These are phyloP conservation scores for Forsythia viridissima DNA, from an alignment of 257 asterid genomes.

Conservation along the genomic window DNA sequence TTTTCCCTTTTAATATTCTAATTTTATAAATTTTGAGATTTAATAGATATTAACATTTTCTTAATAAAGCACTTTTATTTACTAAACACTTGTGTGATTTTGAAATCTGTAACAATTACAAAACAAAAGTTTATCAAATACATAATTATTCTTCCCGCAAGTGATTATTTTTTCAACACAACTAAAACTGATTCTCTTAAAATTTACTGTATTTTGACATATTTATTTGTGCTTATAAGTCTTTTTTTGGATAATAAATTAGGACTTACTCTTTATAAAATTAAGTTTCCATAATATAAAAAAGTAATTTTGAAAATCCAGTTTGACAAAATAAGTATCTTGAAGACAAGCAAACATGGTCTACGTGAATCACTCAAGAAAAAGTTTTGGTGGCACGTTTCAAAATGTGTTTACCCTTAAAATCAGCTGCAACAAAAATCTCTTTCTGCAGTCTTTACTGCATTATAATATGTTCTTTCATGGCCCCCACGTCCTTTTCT, in stretches of 20 bases:
- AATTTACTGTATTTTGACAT: not conserved
- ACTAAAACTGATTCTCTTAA: too few relatives aligned
- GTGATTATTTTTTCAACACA: too few relatives aligned
- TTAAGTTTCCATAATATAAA: not conserved
- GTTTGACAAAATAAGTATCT: not conserved
- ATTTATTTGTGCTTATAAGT: not conserved
- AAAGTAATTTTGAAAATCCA: too few relatives aligned
- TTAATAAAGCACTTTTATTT: too few relatives aligned
- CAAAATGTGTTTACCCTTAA: not conserved
- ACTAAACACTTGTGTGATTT: too few relatives aligned
- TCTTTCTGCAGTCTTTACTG: not conserved
- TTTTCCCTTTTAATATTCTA: too few relatives aligned
- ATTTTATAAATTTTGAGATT: too few relatives aligned
- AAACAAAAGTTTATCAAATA: too few relatives aligned
- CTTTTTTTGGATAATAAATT: too few relatives aligned
- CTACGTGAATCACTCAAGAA: not conserved
- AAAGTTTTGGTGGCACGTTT: not conserved
- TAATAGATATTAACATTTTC: too few relatives aligned
- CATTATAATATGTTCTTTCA: not conserved
- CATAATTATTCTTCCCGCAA: too few relatives aligned
- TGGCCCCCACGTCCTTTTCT: constrained; percentile 38
- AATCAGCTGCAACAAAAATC: not conserved
- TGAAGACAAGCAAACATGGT: not conserved
- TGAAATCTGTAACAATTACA: too few relatives aligned
- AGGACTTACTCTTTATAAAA: not conserved